Percentiles rank a stretch among this genome's conserved stretches.
Conservation (phyloP, 1,284 basidiomycete species). For the Lignosus rhinocerotis region DNA sequence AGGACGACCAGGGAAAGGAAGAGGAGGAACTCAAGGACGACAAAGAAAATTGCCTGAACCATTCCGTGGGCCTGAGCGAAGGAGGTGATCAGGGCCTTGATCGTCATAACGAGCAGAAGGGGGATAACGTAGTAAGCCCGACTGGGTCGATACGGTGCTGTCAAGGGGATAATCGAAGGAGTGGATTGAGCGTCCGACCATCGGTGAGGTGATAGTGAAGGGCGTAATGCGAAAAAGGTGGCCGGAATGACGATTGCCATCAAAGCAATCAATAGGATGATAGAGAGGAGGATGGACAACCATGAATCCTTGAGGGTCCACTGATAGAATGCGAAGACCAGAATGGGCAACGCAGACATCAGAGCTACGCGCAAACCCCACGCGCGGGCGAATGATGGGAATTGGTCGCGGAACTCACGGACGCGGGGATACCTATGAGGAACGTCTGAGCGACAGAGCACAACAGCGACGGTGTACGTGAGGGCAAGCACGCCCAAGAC, state of each 20-base stretch:
- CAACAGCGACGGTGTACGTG: slow-evolving; percentile 47
- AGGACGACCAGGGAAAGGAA: slow-evolving; percentile 56
- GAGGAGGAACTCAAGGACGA: slow-evolving; percentile 68
- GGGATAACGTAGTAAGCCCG: slow-evolving; percentile 61
- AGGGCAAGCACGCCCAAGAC: slow-evolving; percentile 39
- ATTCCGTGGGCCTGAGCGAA: slow-evolving; percentile 67
- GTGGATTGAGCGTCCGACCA: slow-evolving; percentile 11
- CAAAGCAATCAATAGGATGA: slow-evolving; percentile 63
- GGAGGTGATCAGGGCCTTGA: slow-evolving; percentile 73
- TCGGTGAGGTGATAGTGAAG: slow-evolving; percentile 33
- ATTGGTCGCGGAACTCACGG: slow-evolving; percentile 39
- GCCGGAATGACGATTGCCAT: slow-evolving; percentile 47
- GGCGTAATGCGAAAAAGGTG: slow-evolving; percentile 44
- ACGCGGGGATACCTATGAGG: slow-evolving; percentile 27
- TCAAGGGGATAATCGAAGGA: slow-evolving; percentile 48
- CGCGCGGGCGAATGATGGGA: slow-evolving; percentile 49
- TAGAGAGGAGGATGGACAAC: slow-evolving; percentile 70
- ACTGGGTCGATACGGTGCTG: slow-evolving; percentile 52
- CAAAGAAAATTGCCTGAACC: slow-evolving; percentile 70
- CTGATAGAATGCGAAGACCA: slow-evolving; percentile 82
- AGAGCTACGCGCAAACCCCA: slow-evolving; percentile 65
- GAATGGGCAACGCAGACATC: slow-evolving; percentile 65
- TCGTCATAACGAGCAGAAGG: slow-evolving; percentile 54
- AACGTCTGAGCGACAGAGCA: slow-evolving; percentile 33
- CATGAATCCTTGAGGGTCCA: slow-evolving; percentile 88